Evolutionary conservation across 2,329 filamentous ascomycete species (phyloP).

Genomic region (Pseudopithomyces chartarum): DNA sequence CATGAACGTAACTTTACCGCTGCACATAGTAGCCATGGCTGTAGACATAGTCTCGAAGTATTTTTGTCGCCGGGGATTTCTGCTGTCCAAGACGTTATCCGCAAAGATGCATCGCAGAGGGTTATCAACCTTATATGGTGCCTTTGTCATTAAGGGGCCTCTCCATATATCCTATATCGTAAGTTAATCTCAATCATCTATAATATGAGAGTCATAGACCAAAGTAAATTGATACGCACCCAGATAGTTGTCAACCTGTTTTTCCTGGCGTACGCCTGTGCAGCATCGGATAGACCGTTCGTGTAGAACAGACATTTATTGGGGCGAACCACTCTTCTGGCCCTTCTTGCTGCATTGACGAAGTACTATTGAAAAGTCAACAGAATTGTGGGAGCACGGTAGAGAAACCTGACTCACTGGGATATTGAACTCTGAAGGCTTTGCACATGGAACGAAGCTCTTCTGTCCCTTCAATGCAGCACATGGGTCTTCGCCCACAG

Average conservation of each 20-base stretch:
- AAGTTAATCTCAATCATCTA: not conserved
- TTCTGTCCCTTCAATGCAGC: not conserved
- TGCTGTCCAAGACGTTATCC: not conserved
- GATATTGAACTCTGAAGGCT: not conserved
- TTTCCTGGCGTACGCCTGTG: not conserved
- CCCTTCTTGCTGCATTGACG: not conserved
- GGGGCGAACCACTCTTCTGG: too few relatives aligned
- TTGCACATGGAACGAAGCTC: not conserved
- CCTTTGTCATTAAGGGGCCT: not conserved
- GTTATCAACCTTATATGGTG: not conserved
- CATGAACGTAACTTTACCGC: too few relatives aligned
- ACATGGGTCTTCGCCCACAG: not conserved
- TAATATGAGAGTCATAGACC: not conserved
- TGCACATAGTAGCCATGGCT: too few relatives aligned
- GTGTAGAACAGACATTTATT: not conserved
- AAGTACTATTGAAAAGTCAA: not conserved
- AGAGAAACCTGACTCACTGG: not conserved
- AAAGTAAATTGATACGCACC: not conserved
- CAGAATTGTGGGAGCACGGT: not conserved
- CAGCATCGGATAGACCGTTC: not conserved
- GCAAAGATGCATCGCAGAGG: not conserved
- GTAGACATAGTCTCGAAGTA: too few relatives aligned
- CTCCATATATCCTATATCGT: not conserved
- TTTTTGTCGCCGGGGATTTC: not conserved
- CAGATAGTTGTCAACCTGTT: not conserved